Conservation (phyloP, 352 stramenopile species). For the Phytophthora hibernalis region DNA sequence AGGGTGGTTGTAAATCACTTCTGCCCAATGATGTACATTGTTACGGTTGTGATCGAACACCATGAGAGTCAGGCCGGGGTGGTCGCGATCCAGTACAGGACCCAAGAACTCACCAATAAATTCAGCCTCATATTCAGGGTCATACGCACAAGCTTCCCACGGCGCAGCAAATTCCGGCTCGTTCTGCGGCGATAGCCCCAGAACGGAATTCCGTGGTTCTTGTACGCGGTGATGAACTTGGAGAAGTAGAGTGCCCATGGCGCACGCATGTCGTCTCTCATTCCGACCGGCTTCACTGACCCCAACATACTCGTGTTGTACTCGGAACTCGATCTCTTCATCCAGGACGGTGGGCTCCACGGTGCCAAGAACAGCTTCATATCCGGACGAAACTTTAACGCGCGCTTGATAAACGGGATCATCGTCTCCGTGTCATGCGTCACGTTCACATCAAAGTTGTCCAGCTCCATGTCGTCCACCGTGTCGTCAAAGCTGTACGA, state of each 20-base stretch:
- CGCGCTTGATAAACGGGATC: constrained; percentile 86
- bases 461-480: constrained; percentile 64
- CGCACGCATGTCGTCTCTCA: constrained; percentile 56
- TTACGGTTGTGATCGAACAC: constrained; percentile 93
- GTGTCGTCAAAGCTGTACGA: constrained; percentile 92
- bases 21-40: constrained; percentile 72
- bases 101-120: constrained; percentile 91
- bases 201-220: constrained; percentile 79
- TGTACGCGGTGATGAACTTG: constrained; percentile 93
- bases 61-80: constrained; percentile 92
- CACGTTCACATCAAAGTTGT: constrained; percentile 81
- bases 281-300: constrained; percentile 56
- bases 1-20: constrained; percentile 73
- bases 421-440: constrained; percentile 78
- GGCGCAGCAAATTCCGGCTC: constrained; percentile 81
- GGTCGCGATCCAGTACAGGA: constrained; percentile 80
- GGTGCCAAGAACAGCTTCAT: constrained; percentile 90
- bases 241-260: constrained; percentile 93
- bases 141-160: constrained; percentile 80
- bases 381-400: constrained; percentile 63
- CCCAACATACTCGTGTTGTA: constrained; percentile 73
- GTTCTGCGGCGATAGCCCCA: constrained; percentile 94
- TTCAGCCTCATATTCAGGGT: constrained; percentile 58
- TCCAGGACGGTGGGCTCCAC: constrained; percentile 92
- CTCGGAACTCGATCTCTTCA: constrained; percentile 64